Evolutionary conservation across 169 alveolate genomes (phyloP), one percentile per base, ranked within the genome.

Genomic region (Eimeria mitis): DNA sequence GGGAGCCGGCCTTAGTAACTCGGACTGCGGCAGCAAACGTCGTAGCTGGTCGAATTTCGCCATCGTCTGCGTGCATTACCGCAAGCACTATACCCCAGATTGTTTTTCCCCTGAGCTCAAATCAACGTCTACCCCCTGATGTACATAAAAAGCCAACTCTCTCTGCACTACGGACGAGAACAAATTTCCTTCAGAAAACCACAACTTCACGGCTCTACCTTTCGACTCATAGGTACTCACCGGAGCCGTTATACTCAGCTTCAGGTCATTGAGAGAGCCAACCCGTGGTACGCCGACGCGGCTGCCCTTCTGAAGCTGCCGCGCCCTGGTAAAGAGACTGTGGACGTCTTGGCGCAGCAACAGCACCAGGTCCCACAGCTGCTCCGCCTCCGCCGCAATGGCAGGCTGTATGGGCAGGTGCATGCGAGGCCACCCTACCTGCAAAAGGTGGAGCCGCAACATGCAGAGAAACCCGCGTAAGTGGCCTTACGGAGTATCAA

Each of bases 391-490:
- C 14, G 56, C 68, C 65, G 56, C 92, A 16, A n/a, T 63, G 83
- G 44, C 65, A 63, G 92, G 79, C 56, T 42, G 65, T 31, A 65
- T 54, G 40, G 92, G 7, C 61, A 61, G 42, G 47, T 42, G 92
- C 92, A 87, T 87, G 40, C 92, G 92, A 25, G 92, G 92, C 92
- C 92, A 87, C 13, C 92, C 92, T 71, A 87, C 63, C 92, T 87
- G 92, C 83, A 63, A 49, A 16, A 87, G 63, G 44, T 1, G 47
- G 23, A 42, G 34, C 7, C 13, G 83, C 65, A 49, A 37, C 76
- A 84, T n/a, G 75, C 75, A 56, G 6, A 31, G 56, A 21, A n/a
- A n/a, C 3, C 89, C 42, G 28, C 8, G 21, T 28, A 84, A 37
- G 61, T 19, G n/a, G n/a, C n/a, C n/a, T n/a, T 9, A 83, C 23